phyloP scores from a whole-genome alignment of 2,329 filamentous ascomycete genomes.

The Colletotrichum endophyticum region DNA sequence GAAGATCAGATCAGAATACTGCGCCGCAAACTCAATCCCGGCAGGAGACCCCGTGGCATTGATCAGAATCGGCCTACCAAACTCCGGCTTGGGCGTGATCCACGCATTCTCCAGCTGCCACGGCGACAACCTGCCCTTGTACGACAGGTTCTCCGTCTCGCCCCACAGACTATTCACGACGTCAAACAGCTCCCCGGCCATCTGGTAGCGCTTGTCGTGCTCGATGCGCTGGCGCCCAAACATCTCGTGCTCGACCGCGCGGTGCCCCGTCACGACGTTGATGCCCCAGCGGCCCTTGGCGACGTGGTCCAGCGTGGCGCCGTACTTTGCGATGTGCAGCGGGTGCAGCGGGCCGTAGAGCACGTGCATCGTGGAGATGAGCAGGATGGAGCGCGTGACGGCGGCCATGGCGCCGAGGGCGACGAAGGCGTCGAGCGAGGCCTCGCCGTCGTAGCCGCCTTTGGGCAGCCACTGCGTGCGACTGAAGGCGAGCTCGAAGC shows the following conservation, averaged over 20 bases:
- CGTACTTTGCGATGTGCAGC: constrained; percentile 1
- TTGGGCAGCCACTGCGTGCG: background rate
- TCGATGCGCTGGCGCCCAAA: background rate
- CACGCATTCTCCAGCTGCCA: background rate
- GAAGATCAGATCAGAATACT: background rate
- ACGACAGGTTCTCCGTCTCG: constrained; percentile 78
- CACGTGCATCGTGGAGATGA: constrained; percentile 3
- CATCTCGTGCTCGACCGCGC: background rate
- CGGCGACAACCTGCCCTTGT: background rate
- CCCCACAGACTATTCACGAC: constrained; percentile 81
- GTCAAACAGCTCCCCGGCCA: constrained; percentile 57
- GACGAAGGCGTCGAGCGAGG: background rate
- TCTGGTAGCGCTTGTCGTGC: background rate
- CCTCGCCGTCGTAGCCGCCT: background rate
- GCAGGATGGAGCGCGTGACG: background rate
- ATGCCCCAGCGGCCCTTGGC: background rate
- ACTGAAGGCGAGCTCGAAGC: background rate
- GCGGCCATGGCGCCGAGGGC: background rate
- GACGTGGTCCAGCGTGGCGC: background rate
- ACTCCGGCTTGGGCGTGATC: background rate
- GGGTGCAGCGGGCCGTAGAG: background rate
- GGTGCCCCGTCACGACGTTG: background rate
- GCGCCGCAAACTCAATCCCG: background rate
- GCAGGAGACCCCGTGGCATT: background rate
- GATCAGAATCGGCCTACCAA: background rate